Conservation (phyloP, 2,329 filamentous ascomycete species). For the Didymellaceae sp. region DNA sequence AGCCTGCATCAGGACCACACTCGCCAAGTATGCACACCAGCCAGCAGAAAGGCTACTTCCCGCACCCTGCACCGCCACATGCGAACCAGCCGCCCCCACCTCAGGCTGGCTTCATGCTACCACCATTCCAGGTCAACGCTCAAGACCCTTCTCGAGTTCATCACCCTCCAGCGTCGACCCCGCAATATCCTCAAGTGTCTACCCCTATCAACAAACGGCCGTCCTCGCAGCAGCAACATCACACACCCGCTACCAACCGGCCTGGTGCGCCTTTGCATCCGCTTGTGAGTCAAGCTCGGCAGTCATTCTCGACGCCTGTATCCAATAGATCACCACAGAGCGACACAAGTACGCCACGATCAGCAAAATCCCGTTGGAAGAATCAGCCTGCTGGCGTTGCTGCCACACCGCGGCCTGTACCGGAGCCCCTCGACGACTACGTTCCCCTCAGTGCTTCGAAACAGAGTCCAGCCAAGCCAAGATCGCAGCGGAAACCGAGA, state of each 20-base stretch:
- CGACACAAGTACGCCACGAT: constrained; percentile 35
- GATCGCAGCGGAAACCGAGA: constrained; percentile 33
- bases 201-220: constrained; percentile 32
- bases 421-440: constrained; percentile 40
- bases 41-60: constrained; percentile 44
- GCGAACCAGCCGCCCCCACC: constrained; percentile 45
- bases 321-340: constrained; percentile 35
- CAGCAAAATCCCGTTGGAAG: constrained; percentile 43
- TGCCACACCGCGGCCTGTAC: constrained; percentile 29
- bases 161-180: constrained; percentile 37
- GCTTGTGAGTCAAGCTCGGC: constrained; percentile 31
- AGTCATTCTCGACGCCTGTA: constrained; percentile 37
- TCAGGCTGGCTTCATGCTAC: constrained; percentile 56
- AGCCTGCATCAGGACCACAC: constrained; percentile 36
- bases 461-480: constrained; percentile 30
- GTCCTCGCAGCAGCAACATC: constrained; percentile 8
- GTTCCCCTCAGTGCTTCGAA: constrained; percentile 23
- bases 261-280: constrained; percentile 31
- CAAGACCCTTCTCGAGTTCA: constrained; percentile 51
- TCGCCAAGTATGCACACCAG: constrained; percentile 39
- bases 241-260: constrained; percentile 26
- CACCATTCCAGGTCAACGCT: constrained; percentile 55
- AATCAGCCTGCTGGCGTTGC: constrained; percentile 17
- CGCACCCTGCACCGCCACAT: constrained; percentile 40
- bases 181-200: constrained; percentile 37